Percentiles rank a stretch among this genome's conserved stretches.
These are phyloP conservation scores for Ramaria sp. DNA, from an alignment of 768 basidiomycete genomes.

Conservation along the genomic window DNA sequence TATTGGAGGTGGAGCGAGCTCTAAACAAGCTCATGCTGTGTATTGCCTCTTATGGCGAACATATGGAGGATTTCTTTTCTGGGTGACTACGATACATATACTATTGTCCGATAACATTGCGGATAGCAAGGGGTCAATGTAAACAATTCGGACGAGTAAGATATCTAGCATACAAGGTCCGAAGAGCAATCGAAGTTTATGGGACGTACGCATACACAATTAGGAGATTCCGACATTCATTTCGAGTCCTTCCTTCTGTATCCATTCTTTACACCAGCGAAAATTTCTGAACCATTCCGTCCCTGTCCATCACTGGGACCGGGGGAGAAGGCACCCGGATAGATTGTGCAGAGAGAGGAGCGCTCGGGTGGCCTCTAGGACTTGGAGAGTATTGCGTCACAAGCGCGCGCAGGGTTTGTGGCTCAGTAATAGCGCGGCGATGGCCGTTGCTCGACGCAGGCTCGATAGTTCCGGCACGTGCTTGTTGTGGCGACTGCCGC, in stretches of 20 bases:
- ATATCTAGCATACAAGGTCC: slow-evolving; percentile 5
- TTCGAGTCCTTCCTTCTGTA: background rate
- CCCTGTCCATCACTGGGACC: slow-evolving; percentile 7
- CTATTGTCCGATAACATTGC: background rate
- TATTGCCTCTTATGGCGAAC: background rate
- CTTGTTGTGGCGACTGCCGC: slow-evolving; percentile 3
- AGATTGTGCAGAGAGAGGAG: slow-evolving; percentile 3
- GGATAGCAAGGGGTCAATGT: background rate
- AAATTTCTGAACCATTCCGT: background rate
- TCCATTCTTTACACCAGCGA: slow-evolving; percentile 2
- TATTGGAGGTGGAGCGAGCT: too few species aligned
- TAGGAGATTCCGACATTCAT: background rate
- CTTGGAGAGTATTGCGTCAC: background rate
- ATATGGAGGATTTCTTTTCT: background rate
- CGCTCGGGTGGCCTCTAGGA: background rate
- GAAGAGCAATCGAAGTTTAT: background rate
- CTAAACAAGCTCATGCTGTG: too few species aligned
- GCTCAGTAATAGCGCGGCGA: slow-evolving; percentile 47
- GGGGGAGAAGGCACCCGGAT: slow-evolving; percentile 8
- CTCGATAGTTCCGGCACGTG: background rate
- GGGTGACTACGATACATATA: slow-evolving; percentile 1
- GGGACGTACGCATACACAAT: background rate
- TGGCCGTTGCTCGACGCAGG: slow-evolving; percentile 41
- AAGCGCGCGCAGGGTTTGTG: slow-evolving; percentile 32
- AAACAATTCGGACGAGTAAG: background rate